Conservation (phyloP, 371 early-diverging fungal species). For the Mitosporidium daphniae region DNA sequence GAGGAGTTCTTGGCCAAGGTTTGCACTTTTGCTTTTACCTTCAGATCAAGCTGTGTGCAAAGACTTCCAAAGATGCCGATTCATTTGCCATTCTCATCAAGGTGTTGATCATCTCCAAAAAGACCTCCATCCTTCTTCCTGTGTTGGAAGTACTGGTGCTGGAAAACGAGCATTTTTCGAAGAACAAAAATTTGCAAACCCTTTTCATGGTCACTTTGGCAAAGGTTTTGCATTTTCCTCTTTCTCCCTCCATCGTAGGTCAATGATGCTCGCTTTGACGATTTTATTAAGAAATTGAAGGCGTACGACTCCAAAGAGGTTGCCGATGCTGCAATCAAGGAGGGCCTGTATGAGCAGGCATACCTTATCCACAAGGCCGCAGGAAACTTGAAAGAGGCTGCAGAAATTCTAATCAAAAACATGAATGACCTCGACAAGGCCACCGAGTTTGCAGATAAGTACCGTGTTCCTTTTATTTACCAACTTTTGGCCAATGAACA, state of each 20-base stretch:
- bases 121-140: no score
- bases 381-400: constrained; percentile 38
- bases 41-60: no score
- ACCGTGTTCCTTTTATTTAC: constrained; percentile 60
- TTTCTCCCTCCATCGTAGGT: constrained; percentile 9
- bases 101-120: no score
- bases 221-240: constrained; percentile 11
- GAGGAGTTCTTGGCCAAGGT: no score
- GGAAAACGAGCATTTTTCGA: constrained; percentile 48
- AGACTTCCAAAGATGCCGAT: no score
- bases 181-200: constrained; percentile 77
- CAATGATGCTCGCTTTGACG: constrained; percentile 52
- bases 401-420: constrained; percentile 51
- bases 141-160: constrained; percentile 70
- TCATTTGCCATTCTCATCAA: no score
- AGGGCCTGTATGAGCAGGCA: constrained; percentile 61
- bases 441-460: constrained; percentile 56
- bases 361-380: constrained; percentile 66
- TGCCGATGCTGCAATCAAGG: constrained; percentile 54
- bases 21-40: no score
- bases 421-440: constrained; percentile 65
- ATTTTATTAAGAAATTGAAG: constrained; percentile 49
- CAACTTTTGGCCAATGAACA: constrained; percentile 67
- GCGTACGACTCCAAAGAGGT: constrained; percentile 79
- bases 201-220: constrained; percentile 79